Evolutionary conservation across 2,329 filamentous ascomycete genomes (phyloP).

Genomic region (Cladosporium cucumerinum): DNA sequence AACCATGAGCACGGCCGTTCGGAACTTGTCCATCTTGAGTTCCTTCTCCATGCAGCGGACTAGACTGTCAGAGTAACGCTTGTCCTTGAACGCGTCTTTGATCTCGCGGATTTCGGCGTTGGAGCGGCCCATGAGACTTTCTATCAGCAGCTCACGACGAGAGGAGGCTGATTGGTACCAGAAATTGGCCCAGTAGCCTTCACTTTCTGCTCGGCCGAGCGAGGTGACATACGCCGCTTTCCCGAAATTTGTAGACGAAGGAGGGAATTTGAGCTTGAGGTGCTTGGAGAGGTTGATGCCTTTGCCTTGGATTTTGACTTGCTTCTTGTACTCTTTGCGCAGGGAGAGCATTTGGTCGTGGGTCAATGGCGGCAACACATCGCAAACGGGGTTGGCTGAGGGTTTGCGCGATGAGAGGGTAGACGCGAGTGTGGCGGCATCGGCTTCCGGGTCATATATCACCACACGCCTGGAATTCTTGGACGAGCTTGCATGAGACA

Average conservation of each 20-base stretch:
- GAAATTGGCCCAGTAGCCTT: slow-evolving; percentile 97
- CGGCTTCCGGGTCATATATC: slow-evolving; percentile 81
- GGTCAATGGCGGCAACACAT: slow-evolving; percentile 78
- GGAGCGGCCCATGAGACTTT: slow-evolving; percentile 82
- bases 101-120: slow-evolving; percentile 86
- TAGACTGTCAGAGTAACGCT: slow-evolving; percentile 81
- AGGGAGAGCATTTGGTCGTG: slow-evolving; percentile 86
- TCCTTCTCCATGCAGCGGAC: slow-evolving; percentile 86
- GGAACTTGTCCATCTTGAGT: slow-evolving; percentile 94
- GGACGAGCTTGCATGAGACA: slow-evolving; percentile 21
- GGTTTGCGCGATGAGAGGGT: slow-evolving; percentile 68
- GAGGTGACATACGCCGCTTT: slow-evolving; percentile 90
- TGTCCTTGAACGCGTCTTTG: slow-evolving; percentile 85
- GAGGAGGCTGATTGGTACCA: slow-evolving; percentile 90
- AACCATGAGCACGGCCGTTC: slow-evolving; percentile 77
- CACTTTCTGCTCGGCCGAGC: slow-evolving; percentile 84
- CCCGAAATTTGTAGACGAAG: slow-evolving; percentile 65
- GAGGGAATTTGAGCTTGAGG: slow-evolving; percentile 69
- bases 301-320: slow-evolving; percentile 77
- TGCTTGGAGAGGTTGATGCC: slow-evolving; percentile 85
- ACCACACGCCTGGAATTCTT: slow-evolving; percentile 59
- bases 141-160: slow-evolving; percentile 84
- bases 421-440: slow-evolving; percentile 71
- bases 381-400: slow-evolving; percentile 69
- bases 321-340: slow-evolving; percentile 82